Percentiles rank a stretch among this genome's conserved stretches.
Evolutionary conservation across 768 basidiomycete genomes (phyloP).

Genomic region (Rubroboletus satanas): DNA sequence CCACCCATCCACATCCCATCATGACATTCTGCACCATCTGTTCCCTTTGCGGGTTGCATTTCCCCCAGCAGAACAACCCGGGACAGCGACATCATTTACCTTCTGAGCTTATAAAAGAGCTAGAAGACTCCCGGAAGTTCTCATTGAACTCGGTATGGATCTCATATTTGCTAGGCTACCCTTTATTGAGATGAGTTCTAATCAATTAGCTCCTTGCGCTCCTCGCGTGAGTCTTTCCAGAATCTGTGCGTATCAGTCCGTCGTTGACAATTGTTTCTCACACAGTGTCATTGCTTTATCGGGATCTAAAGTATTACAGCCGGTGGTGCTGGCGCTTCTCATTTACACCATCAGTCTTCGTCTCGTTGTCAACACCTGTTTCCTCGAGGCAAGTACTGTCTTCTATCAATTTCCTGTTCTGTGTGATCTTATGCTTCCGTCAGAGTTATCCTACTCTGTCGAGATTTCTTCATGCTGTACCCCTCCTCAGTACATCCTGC

Average conservation of each 20-base stretch:
- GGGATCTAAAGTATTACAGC: constrained; percentile 1
- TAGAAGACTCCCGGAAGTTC: constrained; percentile 7
- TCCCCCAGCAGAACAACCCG: background rate
- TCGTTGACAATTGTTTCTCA: background rate
- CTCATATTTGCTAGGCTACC: background rate
- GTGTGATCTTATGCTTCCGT: background rate
- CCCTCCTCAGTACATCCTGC: constrained; percentile 12
- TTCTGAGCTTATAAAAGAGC: constrained; percentile 1
- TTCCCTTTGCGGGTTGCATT: background rate
- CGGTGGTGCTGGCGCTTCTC: constrained; percentile 12
- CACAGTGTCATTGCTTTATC: constrained; percentile 15
- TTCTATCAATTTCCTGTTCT: background rate
- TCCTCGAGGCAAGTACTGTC: constrained; percentile 1
- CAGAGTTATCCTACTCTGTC: background rate
- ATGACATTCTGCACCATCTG: background rate
- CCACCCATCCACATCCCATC: background rate
- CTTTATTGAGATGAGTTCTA: background rate
- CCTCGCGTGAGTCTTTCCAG: constrained; percentile 8
- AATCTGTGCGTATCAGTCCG: background rate
- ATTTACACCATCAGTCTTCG: constrained; percentile 19
- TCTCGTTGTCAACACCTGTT: constrained; percentile 2
- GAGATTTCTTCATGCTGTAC: constrained; percentile 12
- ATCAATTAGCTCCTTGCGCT: constrained; percentile 11
- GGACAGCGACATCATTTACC: background rate
- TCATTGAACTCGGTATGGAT: constrained; percentile 15